Base-by-base conservation (phyloP, 495 filamentous ascomycete species). In the Xylaria cubensis region DNA sequence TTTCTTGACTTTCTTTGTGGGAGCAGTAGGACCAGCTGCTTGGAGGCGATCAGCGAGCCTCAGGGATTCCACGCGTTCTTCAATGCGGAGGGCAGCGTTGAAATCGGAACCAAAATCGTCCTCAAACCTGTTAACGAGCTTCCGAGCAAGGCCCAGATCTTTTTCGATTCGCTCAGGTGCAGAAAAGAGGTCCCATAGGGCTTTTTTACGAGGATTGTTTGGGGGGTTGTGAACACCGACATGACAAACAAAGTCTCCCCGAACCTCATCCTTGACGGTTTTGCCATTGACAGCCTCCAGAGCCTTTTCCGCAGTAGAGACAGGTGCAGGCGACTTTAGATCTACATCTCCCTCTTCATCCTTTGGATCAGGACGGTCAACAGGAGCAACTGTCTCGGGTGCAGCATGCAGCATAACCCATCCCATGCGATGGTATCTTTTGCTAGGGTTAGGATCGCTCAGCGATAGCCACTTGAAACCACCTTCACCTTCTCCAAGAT, bases 401-500 rank as follows among this genome's bases (percentile, higher is more conserved):
- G 90, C 89, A 51, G 94, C 92, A 78, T 98, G 83, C 9, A 99
- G 85, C 87, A 98, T 97, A 69, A 99, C 94, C 95, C 95, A 99
- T 26, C 97, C 96, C 84, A 99, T 99, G 1, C 96, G 91, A 78
- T 99, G 96, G 75, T 92, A 99, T 73, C 97, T 92, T 83, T 99
- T 99, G 71, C 92, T 90, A 0, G 97, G 95, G 76, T 98, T 99
- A 0, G 96, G 96, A 78, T 99, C 96, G 78, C 94, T 97, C 53
- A 98, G 86, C 67, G 94, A 97, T 10, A 97, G 85, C 90, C 92
- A 97, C 77, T 93, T 95, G 84, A 92, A 95, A 0, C 95, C 94
- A 67, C 95, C 94, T 72, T 94, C 90, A 29, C 88, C 88, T 73
- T 97, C 93, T 32, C 94, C 92, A 0, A 97, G 87, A 80, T 97